These are phyloP conservation scores for Gamarada debralockiae DNA, from an alignment of 495 filamentous ascomycete species.

Conservation along the genomic window DNA sequence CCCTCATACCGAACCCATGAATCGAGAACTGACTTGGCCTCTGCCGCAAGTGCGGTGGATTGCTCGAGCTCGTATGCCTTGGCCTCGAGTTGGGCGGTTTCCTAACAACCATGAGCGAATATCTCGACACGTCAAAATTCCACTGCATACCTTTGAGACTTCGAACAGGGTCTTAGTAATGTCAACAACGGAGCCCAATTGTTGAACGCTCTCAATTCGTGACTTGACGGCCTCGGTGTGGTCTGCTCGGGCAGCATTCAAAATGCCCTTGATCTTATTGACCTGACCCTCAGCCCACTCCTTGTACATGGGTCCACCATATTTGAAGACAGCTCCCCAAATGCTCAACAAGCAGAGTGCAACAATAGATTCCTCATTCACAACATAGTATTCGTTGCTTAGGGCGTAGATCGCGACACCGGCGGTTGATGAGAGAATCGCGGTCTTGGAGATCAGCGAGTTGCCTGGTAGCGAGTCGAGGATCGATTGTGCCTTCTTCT, in stretches of 20 bases:
- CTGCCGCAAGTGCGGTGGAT: constrained; percentile 77
- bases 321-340: constrained; percentile 85
- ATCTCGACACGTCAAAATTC: neutral
- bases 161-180: constrained; percentile 95
- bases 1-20: constrained; percentile 98
- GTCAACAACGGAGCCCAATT: constrained; percentile 89
- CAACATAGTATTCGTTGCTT: constrained; percentile 98
- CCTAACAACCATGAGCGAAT: constrained; percentile 47
- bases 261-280: constrained; percentile 83
- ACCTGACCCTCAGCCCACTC: constrained; percentile 87
- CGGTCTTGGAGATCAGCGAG: constrained; percentile 87
- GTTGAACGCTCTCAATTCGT: constrained; percentile 87
- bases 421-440: constrained; percentile 88
- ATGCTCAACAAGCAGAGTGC: constrained; percentile 84
- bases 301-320: constrained; percentile 84
- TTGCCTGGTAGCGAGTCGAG: constrained; percentile 83
- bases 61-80: constrained; percentile 97
- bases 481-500: constrained; percentile 93
- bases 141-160: constrained; percentile 79
- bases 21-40: constrained; percentile 94
- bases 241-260: constrained; percentile 89
- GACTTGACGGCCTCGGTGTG: constrained; percentile 92
- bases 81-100: constrained; percentile 94
- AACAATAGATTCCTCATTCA: constrained; percentile 97
- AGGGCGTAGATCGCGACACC: constrained; percentile 91